Evolutionary conservation across 1,139 yeast genomes (phyloP), one percentile per base, ranked within the genome.

Genomic region (Geotrichum klebahnii): DNA sequence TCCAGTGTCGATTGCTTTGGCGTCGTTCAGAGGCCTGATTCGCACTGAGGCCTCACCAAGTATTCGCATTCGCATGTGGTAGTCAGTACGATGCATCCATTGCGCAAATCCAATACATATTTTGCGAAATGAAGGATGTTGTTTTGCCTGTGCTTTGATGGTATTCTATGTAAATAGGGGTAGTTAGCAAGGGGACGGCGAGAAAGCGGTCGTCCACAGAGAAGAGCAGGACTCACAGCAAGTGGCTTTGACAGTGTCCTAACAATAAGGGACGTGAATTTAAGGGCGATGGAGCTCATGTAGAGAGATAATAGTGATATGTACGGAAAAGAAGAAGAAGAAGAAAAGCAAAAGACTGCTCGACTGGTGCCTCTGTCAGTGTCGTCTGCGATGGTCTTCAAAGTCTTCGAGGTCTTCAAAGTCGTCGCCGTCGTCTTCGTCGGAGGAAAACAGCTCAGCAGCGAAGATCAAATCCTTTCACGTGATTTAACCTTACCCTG

Each of bases 161-260:
- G 80, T 73, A 53, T 75, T 80, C 69, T 68, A 42, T 17, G 31
- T 20, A 24, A 3, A 24, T 19, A 14, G 22, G 14, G 31, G 12
- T 24, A 16, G 31, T 20, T 23, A 12, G 19, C 23, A 16, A 14
- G 39, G 24, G 26, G 49, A 29, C 14, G 16, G 20, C 17, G 20
- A 6, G 38, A 14, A n/a, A 26, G 35, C 10, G 34, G 3, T 14
- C n/a, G 17, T 19, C 10, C 17, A 2, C 16, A 38, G 16, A 23
- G 16, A 10, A 12, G 23, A 14, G 6, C 16, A 26, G n/a, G 22
- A 65, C 76, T 51, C 59, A 72, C 76, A 10, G 95, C 90, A 44
- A 88, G 77, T 1, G 96, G 96, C 62, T 86, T 85, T 36, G 96
- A 84, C 38, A 87, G 72, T 29, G 95, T 88, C 56, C 94, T 70